These are phyloP conservation scores for Euphorbia lathyris DNA, from an alignment of 345 rosid species.

Conservation along the genomic window DNA sequence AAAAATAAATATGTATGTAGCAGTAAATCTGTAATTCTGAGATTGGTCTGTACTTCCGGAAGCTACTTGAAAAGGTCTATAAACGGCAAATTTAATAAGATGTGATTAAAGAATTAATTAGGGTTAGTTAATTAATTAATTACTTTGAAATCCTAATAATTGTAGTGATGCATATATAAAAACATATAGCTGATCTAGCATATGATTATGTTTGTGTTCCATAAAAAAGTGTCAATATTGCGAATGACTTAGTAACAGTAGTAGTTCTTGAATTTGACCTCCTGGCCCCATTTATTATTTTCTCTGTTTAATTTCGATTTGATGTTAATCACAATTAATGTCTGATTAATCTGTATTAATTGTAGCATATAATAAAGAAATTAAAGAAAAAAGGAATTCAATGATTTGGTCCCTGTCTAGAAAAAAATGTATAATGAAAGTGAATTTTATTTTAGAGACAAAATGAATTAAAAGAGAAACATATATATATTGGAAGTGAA, in stretches of 20 bases:
- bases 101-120: not conserved
- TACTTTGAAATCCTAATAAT: conserved; percentile 10
- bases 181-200: conserved; percentile 32
- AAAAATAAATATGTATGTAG: no score
- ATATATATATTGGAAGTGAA: no score
- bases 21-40: no score
- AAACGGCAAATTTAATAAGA: conserved; percentile 13
- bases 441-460: conserved; percentile 2
- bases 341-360: not conserved
- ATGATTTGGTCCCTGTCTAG: conserved; percentile 14
- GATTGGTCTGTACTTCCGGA: not conserved
- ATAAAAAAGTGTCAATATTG: conserved; percentile 15
- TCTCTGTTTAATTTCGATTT: conserved; percentile 15
- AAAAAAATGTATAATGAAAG: conserved; percentile 9
- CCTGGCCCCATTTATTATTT: conserved; percentile 6
- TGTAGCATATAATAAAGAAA: not conserved
- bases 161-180: conserved; percentile 27
- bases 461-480: not conserved
- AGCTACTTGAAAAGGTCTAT: conserved; percentile 21
- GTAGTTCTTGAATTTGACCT: conserved; percentile 23
- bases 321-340: not conserved
- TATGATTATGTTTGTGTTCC: conserved; percentile 42
- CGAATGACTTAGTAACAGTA: conserved; percentile 27
- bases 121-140: not conserved
- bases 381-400: not conserved